Evolutionary conservation across 345 rosid genomes (phyloP), one percentile per base, ranked within the genome.

Genomic region (Eucalyptus curtisii): DNA sequence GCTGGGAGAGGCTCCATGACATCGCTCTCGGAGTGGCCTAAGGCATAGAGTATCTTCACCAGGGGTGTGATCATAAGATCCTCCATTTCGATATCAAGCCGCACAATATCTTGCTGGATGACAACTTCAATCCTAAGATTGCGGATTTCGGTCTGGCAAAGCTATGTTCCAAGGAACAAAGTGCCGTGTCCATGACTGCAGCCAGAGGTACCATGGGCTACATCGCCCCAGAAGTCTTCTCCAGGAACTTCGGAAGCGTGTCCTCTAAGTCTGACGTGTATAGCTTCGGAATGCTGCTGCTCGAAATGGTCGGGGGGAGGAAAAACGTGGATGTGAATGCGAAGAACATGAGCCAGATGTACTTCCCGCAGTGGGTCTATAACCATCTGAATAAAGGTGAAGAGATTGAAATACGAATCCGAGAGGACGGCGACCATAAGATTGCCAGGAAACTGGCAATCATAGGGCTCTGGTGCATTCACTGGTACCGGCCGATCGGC

Each of bases 101-200:
- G 24, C 91, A 91, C 45, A 89, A 89, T 48, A 88, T 90, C 27
- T 48, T 90, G 57, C 88, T 91, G 59, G 91, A 86, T 33, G 13
- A 85, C 7, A 81, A 86, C 49, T 89, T 87, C 88, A 30, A 11
- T 19, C 87, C 92, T 15, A 87, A 90, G 87, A 88, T 93, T 48
- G 87, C 93, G 4, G 93, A 92, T 80, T 90, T 92, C 50, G 93
- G 92, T 8, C 89, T 89, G 14, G 92, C 93, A 13, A 92, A 92
- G 61, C 16, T 92, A 47, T 90, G 85, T n/a, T 48, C 90, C 2
- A 49, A 24, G 71, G 90, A 86, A 5, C 55, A 88, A 12, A 88
- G 84, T 3, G 79, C 47, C 0, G 89, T 89, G 30, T 37, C 89
- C n/a, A 40, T 90, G 42, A 90, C 92, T 4, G 86, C 81, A 7